A percentile compares a stretch with the other conserved stretches of the same genome.
Evolutionary conservation across 345 rosid genomes (phyloP).

Genomic region (Linum usitatissimum): DNA sequence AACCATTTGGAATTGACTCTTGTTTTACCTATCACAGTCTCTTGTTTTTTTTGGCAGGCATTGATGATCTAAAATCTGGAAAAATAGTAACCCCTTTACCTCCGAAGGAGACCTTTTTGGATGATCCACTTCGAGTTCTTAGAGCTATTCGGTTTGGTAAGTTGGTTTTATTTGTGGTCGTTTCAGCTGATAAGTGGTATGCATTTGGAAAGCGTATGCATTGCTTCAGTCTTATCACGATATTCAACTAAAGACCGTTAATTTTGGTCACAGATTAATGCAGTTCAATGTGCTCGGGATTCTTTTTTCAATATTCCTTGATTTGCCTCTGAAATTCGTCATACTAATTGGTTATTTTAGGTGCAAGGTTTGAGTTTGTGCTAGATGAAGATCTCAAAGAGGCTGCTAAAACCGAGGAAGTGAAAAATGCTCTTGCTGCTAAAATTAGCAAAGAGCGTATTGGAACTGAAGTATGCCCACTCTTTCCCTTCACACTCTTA

Average conservation of each 20-base stretch:
- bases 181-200: not conserved
- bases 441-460: slow-evolving; percentile 90
- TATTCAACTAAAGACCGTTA: not conserved
- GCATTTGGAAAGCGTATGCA: not conserved
- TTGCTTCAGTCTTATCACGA: not conserved
- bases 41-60: slow-evolving; percentile 36
- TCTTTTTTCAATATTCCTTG: not conserved
- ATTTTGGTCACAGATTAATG: not conserved
- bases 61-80: slow-evolving; percentile 69
- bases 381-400: slow-evolving; percentile 63
- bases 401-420: slow-evolving; percentile 70
- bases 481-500: not conserved
- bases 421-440: slow-evolving; percentile 67
- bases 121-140: slow-evolving; percentile 92
- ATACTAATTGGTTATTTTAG: slow-evolving; percentile 26
- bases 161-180: slow-evolving; percentile 5
- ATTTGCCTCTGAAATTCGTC: not conserved
- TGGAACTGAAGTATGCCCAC: slow-evolving; percentile 65
- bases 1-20: not conserved
- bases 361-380: slow-evolving; percentile 72
- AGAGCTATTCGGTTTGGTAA: slow-evolving; percentile 97
- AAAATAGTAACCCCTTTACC: slow-evolving; percentile 79
- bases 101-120: slow-evolving; percentile 81
- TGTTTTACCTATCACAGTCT: not conserved
- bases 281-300: not conserved